Evolutionary conservation across 371 early-diverging fungal genomes (phyloP).

Genomic region (Batrachochytrium dendrobatidis): DNA sequence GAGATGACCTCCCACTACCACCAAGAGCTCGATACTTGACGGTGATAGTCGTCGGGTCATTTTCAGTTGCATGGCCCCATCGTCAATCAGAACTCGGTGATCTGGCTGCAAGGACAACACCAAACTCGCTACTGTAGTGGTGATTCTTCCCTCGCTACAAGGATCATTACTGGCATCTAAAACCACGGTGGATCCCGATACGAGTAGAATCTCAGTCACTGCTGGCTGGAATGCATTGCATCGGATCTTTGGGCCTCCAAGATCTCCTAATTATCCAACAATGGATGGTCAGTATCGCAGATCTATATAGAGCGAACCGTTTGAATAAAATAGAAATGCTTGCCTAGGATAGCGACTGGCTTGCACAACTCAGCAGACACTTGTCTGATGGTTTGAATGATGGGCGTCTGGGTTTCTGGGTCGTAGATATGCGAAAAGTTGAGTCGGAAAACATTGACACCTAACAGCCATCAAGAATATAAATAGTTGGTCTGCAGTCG

Average conservation of each 20-base stretch:
- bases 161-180: conserved; percentile 19
- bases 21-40: conserved; percentile 26
- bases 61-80: conserved; percentile 26
- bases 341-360: conserved; percentile 39
- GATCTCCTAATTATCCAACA: conserved; percentile 8
- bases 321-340: too few relatives aligned
- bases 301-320: too few relatives aligned
- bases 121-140: conserved; percentile 28
- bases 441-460: conserved; percentile 39
- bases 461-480: conserved; percentile 5
- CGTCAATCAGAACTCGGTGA: conserved; percentile 39
- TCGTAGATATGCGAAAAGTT: conserved; percentile 40
- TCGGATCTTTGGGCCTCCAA: conserved; percentile 41
- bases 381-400: conserved; percentile 32
- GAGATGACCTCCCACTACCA: conserved; percentile 32
- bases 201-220: conserved; percentile 25
- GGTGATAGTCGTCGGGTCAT: conserved; percentile 25
- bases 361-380: conserved; percentile 20
- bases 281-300: too few relatives aligned
- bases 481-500: background rate
- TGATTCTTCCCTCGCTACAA: conserved; percentile 29
- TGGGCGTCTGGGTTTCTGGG: conserved; percentile 31
- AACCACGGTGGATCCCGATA: conserved; percentile 12
- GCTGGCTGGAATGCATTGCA: conserved; percentile 36
- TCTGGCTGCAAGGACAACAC: conserved; percentile 27